These are phyloP conservation scores for Heteromeles arbutifolia DNA, from an alignment of 306 rosid genomes.

Conservation along the genomic window DNA sequence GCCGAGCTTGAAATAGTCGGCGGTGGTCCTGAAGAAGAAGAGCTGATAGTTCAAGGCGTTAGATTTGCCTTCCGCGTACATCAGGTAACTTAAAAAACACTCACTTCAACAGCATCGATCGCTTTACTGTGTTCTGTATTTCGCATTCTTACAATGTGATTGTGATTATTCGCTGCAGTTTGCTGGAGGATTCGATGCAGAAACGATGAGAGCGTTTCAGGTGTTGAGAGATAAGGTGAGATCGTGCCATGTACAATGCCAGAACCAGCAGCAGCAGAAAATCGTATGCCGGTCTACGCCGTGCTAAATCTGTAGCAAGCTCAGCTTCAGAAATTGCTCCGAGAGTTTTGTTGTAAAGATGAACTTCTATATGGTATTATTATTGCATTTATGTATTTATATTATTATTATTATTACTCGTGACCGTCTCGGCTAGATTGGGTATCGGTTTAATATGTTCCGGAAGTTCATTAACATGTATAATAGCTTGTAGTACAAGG, in stretches of 20 bases:
- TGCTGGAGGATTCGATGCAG: conserved; percentile 93
- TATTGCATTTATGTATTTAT: not conserved
- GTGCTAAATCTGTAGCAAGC: conserved; percentile 71
- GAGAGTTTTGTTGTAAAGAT: conserved; percentile 37
- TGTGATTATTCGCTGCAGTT: conserved; percentile 48
- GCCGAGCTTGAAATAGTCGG: conserved; percentile 88
- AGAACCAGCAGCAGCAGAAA: conserved; percentile 69
- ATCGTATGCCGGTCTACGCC: conserved; percentile 58
- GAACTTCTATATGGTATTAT: conserved; percentile 15
- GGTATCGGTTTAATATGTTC: not conserved
- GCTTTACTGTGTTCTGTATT: not conserved
- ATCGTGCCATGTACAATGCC: conserved; percentile 79
- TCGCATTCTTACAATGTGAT: not conserved
- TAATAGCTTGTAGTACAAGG: not conserved
- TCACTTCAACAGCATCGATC: not conserved
- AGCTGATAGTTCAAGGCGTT: conserved; percentile 87
- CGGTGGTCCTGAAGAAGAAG: conserved; percentile 94
- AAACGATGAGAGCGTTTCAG: conserved; percentile 92
- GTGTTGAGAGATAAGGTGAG: conserved; percentile 91
- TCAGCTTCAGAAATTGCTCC: conserved; percentile 57
- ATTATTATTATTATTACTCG: not conserved
- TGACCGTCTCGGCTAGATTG: not conserved
- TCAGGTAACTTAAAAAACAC: conserved; percentile 49
- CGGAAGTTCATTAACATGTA: not conserved
- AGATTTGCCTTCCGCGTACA: conserved; percentile 95